These are phyloP conservation scores for Hymenoscyphus occultus DNA, from an alignment of 2,329 filamentous ascomycete species.

Conservation along the genomic window DNA sequence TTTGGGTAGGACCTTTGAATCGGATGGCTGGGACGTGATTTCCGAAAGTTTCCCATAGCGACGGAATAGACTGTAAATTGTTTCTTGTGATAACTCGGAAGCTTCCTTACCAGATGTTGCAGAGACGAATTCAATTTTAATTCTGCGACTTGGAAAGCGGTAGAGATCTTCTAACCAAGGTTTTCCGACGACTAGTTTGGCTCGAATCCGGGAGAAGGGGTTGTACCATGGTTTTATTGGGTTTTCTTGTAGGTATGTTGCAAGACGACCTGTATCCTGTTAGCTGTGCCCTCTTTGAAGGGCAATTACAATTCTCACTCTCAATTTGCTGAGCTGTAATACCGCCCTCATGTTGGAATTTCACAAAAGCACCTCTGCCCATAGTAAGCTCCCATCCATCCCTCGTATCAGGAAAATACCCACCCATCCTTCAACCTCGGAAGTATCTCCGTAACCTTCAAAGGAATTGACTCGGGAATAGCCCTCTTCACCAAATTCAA, in stretches of 20 bases:
- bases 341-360: slow-evolving; percentile 58
- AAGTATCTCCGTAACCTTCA: slow-evolving; percentile 77
- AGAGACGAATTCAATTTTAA: slow-evolving; percentile 84
- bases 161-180: slow-evolving; percentile 95
- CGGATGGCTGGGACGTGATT: slow-evolving; percentile 78
- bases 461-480: slow-evolving; percentile 57
- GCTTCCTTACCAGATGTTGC: slow-evolving; percentile 66
- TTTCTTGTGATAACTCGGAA: slow-evolving; percentile 80
- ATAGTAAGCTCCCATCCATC: slow-evolving; percentile 7
- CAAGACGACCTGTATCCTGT: slow-evolving; percentile 44
- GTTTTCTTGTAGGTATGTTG: slow-evolving; percentile 61
- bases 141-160: slow-evolving; percentile 69
- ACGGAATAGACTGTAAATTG: slow-evolving; percentile 81
- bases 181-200: slow-evolving; percentile 72
- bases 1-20: slow-evolving; percentile 80
- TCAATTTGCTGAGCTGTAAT: slow-evolving; percentile 54
- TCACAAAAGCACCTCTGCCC: slow-evolving; percentile 76
- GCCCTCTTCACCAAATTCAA: slow-evolving; percentile 55
- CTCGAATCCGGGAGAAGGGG: slow-evolving; percentile 69
- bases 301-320: slow-evolving; percentile 31
- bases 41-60: slow-evolving; percentile 88
- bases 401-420: not conserved
- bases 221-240: slow-evolving; percentile 89
- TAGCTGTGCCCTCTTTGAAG: not conserved
- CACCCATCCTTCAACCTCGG: slow-evolving; percentile 80